Conservation (phyloP, 768 basidiomycete species). For the Russula compacta region DNA sequence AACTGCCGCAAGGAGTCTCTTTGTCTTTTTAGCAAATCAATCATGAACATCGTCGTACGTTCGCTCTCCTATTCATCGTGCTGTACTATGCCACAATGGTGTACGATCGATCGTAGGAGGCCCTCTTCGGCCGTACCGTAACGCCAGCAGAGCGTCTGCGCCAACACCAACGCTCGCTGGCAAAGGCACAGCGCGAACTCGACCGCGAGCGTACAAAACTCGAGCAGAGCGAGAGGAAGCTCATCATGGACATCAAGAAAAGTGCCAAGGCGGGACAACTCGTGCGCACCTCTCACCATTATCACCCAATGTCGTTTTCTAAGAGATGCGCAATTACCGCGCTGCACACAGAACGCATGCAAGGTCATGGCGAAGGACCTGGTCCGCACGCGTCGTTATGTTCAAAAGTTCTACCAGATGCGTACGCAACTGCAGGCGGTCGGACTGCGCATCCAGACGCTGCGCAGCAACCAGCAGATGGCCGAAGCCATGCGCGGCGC, state of each 20-base stretch:
- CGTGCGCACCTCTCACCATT: constrained; percentile 39
- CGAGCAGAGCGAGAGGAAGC: constrained; percentile 95
- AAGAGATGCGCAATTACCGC: neutral
- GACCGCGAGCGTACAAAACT: constrained; percentile 92
- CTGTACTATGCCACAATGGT: neutral
- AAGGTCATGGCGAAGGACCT: constrained; percentile 99
- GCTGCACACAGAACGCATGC: constrained; percentile 71
- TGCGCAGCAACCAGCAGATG: constrained; percentile 98
- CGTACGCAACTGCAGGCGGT: constrained; percentile 96
- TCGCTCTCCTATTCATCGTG: neutral
- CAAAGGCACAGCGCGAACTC: constrained; percentile 96
- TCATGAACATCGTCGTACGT: constrained; percentile 76
- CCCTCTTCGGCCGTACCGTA: constrained; percentile 86
- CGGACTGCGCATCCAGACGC: constrained; percentile 87
- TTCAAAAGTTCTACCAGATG: constrained; percentile 99
- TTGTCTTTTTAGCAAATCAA: constrained; percentile 21
- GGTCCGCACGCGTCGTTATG: constrained; percentile 87
- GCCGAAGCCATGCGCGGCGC: constrained; percentile 99
- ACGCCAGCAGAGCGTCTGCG: constrained; percentile 95
- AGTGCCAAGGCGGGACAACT: constrained; percentile 93
- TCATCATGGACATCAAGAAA: constrained; percentile 91
- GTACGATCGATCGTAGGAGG: constrained; percentile 50
- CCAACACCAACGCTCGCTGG: constrained; percentile 91
- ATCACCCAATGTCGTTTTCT: neutral
- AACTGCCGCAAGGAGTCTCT: no score